Base-by-base conservation (phyloP, 768 basidiomycete genomes). In the Hirschioporus abietinus region DNA sequence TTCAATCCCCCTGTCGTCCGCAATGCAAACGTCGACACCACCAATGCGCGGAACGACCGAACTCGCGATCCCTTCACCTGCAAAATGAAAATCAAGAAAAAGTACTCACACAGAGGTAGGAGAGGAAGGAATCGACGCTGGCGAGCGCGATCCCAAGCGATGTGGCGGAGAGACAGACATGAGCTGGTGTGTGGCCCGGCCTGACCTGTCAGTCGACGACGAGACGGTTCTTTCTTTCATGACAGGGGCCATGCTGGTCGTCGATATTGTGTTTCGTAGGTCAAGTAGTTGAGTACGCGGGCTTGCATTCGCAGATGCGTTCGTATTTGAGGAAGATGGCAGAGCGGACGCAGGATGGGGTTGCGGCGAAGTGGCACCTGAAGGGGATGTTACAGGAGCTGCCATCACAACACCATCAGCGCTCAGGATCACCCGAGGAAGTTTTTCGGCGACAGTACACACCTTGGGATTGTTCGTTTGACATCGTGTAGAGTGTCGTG, bases 91-190 rank as follows among this genome's bases (percentile, higher is more conserved):
- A 64, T 15, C 10, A 10, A n/a, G 23, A 52, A 35, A 35, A 35
- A 35, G 69, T 66, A 77, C 88, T 67, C 81, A 90, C 88, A 91
- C 85, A 35, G 90, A 91, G 23, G 90, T 90, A 2, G 91, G 91
- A 1, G 88, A 90, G 18, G 89, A 91, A 0, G 90, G 90, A 66
- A 92, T 92, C 15, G 89, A 90, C n/a, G 79, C 81, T 0, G 90
- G 89, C 0, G 90, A 90, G 25, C 83, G 82, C 10, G 88, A 88
- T 57, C 87, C 89, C 26, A 87, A 71, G 58, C 83, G 68, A 34
- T 42, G 36, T 26, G 27, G 24, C 6, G 63, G 63, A 8, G 66
- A 60, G 12, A 66, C 35, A 24, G 65, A 35, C 35, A 27, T 57
- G n/a, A 65, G 58, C 7, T 34, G 64, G 36, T 67, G 67, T 15